These are phyloP conservation scores for Podila minutissima DNA, from an alignment of 192 early-diverging fungal species.

Conservation along the genomic window DNA sequence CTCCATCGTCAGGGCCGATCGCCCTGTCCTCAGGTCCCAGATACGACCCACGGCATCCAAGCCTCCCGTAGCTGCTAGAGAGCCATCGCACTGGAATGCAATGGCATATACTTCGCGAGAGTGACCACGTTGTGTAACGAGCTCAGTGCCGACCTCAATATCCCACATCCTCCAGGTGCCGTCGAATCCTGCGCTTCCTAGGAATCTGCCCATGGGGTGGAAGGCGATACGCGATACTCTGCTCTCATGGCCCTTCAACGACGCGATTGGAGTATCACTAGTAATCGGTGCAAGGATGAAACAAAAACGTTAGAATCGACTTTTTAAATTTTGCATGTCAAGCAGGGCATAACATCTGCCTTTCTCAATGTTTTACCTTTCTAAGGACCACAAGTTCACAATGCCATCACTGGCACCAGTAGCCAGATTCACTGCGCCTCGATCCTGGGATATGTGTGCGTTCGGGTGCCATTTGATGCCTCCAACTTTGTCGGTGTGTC, in stretches of 20 bases:
- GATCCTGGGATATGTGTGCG: constrained; percentile 67
- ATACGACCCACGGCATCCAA: constrained; percentile 93
- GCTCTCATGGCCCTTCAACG: constrained; percentile 82
- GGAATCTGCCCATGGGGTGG: constrained; percentile 88
- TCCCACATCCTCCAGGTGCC: constrained; percentile 99
- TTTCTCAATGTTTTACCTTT: constrained; percentile 58
- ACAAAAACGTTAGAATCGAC: too few species aligned
- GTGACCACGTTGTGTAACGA: constrained; percentile 95
- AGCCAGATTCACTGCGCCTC: constrained; percentile 78
- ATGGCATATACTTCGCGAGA: constrained; percentile 93
- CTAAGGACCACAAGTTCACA: constrained; percentile 87
- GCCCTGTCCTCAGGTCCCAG: constrained; percentile 95
- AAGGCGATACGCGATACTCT: constrained; percentile 89
- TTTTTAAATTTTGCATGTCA: background rate
- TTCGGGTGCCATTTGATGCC: constrained; percentile 91
- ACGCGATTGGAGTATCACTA: constrained; percentile 77
- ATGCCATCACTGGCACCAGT: constrained; percentile 81
- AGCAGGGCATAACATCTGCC: background rate
- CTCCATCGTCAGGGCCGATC: constrained; percentile 86
- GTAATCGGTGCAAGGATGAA: background rate
- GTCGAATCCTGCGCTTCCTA: constrained; percentile 83
- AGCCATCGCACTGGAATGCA: constrained; percentile 92
- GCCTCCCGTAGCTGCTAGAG: constrained; percentile 90
- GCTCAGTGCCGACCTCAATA: constrained; percentile 73
- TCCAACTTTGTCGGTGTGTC: constrained; percentile 90